These are phyloP conservation scores for Abrus pulchellus DNA, from an alignment of 306 rosid species.

Conservation along the genomic window DNA sequence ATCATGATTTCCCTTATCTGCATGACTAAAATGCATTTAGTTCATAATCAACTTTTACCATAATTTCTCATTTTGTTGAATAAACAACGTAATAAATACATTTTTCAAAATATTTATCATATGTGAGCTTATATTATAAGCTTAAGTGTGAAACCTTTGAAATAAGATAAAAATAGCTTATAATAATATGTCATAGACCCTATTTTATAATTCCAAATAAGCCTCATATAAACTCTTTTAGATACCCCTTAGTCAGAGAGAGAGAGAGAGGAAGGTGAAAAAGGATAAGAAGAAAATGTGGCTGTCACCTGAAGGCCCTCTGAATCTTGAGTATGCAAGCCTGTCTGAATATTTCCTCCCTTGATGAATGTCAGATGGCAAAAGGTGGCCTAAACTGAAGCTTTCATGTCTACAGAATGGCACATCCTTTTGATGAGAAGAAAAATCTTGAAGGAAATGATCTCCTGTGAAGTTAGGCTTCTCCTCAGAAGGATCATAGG, in stretches of 20 bases:
- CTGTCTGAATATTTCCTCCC: conserved; percentile 55
- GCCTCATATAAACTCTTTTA: neutral
- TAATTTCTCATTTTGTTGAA: neutral
- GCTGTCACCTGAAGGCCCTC: conserved; percentile 57
- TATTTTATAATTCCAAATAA: neutral
- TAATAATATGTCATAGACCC: neutral
- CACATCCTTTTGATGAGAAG: conserved; percentile 56
- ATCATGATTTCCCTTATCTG: conserved; percentile 77
- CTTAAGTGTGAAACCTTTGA: neutral
- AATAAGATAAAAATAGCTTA: neutral
- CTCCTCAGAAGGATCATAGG: conserved; percentile 78
- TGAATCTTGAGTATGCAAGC: conserved; percentile 51
- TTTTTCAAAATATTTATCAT: neutral
- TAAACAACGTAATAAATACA: neutral
- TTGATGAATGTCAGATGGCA: conserved; percentile 45
- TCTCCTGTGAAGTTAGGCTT: conserved; percentile 67
- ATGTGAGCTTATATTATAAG: neutral
- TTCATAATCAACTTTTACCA: conserved; percentile 27
- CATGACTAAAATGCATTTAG: conserved; percentile 37
- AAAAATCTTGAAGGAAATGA: conserved; percentile 71
- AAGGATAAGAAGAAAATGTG: neutral
- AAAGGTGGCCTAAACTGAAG: conserved; percentile 61
- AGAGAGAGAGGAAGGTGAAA: neutral
- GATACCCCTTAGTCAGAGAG: neutral
- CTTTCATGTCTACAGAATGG: conserved; percentile 74